Evolutionary conservation across 345 rosid species (phyloP).

Genomic region (Gossypium rotundifolium): DNA sequence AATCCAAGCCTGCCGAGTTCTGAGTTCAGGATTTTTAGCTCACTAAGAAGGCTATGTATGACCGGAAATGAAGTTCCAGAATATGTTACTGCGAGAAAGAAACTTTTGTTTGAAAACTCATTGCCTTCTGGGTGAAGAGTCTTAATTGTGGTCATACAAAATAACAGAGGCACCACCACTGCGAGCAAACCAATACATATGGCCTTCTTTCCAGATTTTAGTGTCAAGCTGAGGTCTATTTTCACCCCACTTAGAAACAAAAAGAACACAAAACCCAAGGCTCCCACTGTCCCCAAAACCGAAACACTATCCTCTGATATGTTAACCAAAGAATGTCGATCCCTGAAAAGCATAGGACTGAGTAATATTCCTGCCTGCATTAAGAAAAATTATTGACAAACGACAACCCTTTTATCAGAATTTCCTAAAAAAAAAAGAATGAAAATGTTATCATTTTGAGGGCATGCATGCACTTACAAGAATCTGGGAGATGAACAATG

Average conservation of each 20-base stretch:
- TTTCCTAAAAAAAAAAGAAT: neutral
- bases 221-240: neutral
- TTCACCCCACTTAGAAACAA: constrained; percentile 8
- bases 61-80: constrained; percentile 16
- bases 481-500: constrained; percentile 21
- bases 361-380: neutral
- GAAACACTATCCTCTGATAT: neutral
- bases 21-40: constrained; percentile 10
- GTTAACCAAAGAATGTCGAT: too few species aligned
- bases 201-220: constrained; percentile 10
- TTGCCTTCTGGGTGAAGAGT: fast-evolving
- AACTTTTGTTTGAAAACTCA: neutral
- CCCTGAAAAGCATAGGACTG: neutral
- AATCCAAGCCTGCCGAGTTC: too few species aligned
- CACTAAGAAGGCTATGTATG: constrained; percentile 10
- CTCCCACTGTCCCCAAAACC: constrained; percentile 3
- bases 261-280: constrained; percentile 19
- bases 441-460: neutral
- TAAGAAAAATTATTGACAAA: neutral
- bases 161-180: neutral
- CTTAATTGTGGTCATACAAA: neutral
- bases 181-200: constrained; percentile 8
- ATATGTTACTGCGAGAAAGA: neutral
- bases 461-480: constrained; percentile 10
- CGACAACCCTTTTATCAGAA: neutral